Base-by-base conservation (phyloP, 1,139 yeast genomes). In the Candida frijolesensis region DNA sequence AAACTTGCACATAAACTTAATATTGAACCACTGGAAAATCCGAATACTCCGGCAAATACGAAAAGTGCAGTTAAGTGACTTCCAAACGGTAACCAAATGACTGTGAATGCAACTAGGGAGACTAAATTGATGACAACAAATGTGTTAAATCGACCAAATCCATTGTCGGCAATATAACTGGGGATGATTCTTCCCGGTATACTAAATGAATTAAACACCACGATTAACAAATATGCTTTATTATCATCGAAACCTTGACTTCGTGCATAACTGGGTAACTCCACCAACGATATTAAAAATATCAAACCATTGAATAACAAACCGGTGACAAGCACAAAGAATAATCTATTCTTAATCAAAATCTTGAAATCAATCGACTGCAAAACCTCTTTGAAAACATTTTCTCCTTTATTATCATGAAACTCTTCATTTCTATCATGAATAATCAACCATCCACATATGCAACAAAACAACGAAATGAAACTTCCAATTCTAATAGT, bases 231-330 rank as follows among this genome's bases (percentile, higher is more conserved):
- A 51, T 61, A 66, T 2, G 73, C 62, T 12, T 55, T 39, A 1
- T 58, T 50, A 16, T 63, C 59, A 3, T 60, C 42, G 49, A 57
- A 59, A 3, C 72, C 73, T 47, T 59, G 58, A 2, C 66, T 62
- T 27, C 66, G 61, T 3, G 72, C 70, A 52, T 67, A 70, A 0
- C 70, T 60, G 1, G 71, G 66, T 40, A 67, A 54, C 49, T 64
- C 66, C 12, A 68, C 66, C 42, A 60, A 44, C 1, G 70, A 54
- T 11, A 67, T 56, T 42, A 65, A 56, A 51, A 65, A 66, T 9
- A 66, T 64, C 30, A 69, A 61, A 10, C 72, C 72, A 56, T 67
- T 68, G n/a, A 70, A 71, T 15, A 70, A 55, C 46, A 69, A 57
- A 15, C 70, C 65, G 18, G 64, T 38, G 4, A 68, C 72, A 42